Conservation (phyloP, 495 filamentous ascomycete genomes). For the Aspergillus homomorphus region DNA sequence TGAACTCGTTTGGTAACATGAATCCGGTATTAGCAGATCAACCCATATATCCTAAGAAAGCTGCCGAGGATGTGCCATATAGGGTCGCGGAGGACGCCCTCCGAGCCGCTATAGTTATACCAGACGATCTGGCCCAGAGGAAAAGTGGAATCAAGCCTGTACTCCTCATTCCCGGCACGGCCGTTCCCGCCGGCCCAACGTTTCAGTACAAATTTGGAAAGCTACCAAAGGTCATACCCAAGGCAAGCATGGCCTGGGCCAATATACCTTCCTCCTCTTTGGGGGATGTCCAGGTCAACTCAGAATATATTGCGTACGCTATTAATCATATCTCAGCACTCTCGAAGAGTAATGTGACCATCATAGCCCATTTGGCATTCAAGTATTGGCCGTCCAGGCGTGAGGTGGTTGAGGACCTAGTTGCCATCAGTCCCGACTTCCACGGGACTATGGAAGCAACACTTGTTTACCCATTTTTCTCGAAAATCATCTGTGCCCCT, state of each 20-base stretch:
- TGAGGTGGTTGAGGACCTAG: slow-evolving; percentile 33
- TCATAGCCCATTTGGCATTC: slow-evolving; percentile 49
- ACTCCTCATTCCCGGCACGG: slow-evolving; percentile 48
- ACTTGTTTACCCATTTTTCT: slow-evolving; percentile 25
- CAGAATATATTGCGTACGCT: slow-evolving; percentile 42
- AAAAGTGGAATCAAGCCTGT: slow-evolving; percentile 32
- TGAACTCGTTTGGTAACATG: slow-evolving; percentile 19
- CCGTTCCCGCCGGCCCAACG: slow-evolving; percentile 32
- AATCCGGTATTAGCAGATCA: slow-evolving; percentile 4
- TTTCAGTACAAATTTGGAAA: slow-evolving; percentile 44
- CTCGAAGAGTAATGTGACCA: slow-evolving; percentile 28
- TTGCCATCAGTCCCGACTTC: slow-evolving; percentile 46
- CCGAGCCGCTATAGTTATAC: slow-evolving; percentile 43
- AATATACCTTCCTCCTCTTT: slow-evolving; percentile 43
- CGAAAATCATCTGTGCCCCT: slow-evolving; percentile 26
- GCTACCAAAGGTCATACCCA: slow-evolving; percentile 26
- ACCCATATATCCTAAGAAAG: slow-evolving; percentile 29
- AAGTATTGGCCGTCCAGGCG: slow-evolving; percentile 53
- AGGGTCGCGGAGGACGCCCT: slow-evolving; percentile 35
- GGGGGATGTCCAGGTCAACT: slow-evolving; percentile 40
- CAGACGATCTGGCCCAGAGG: slow-evolving; percentile 37
- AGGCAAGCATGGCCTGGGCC: slow-evolving; percentile 48
- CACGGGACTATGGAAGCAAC: slow-evolving; percentile 38
- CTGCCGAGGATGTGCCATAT: slow-evolving; percentile 40
- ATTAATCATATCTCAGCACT: slow-evolving; percentile 46